Evolutionary conservation across 1,284 basidiomycete genomes (phyloP), one percentile per base, ranked within the genome.

Genomic region (Pholiota adiposa): DNA sequence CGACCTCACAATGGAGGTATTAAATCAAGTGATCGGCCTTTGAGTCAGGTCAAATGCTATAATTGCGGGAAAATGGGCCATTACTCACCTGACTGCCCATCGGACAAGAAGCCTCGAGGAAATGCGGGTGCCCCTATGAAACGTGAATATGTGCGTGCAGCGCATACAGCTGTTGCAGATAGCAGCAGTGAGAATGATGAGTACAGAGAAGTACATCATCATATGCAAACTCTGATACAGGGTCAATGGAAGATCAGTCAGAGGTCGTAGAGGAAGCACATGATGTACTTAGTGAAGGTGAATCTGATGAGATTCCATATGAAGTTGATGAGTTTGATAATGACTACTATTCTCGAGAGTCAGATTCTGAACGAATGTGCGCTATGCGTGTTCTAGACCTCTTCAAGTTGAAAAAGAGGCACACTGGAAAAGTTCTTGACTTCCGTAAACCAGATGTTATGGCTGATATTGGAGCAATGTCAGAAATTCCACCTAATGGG

Each of bases 101-200:
- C n/a, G n/a, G n/a, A n/a, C n/a, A n/a, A n/a, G n/a, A n/a, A n/a
- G n/a, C n/a, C n/a, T n/a, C n/a, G n/a, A n/a, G n/a, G n/a, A n/a
- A n/a, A n/a, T n/a, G 19, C 46, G 33, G 11, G 18, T 25, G 0
- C 5, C 4, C 11, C 21, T 29, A 1, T 55, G 53, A 31, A 16
- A 18, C 23, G 12, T 7, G 54, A 55, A n/a, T 55, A 46, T 23
- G 41, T 55, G 9, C 54, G 54, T 2, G 54, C 54, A 1, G 54
- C 54, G 3, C 43, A 34, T 29, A 46, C 54, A 3, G 41, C 43
- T 1, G 12, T 4, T 0, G 40, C 21, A 11, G 16, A 12, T 21
- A 12, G n/a, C 25, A 12, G 31, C 27, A 23, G 14, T 8, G 53
- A 36, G 6, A 19, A 18, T 5, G n/a, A n/a, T 4, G 29, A 34